A percentile compares a stretch with the other conserved stretches of the same genome.
Conservation (phyloP, 2,329 filamentous ascomycete genomes). For the Pseudocercospora fijiensis region DNA sequence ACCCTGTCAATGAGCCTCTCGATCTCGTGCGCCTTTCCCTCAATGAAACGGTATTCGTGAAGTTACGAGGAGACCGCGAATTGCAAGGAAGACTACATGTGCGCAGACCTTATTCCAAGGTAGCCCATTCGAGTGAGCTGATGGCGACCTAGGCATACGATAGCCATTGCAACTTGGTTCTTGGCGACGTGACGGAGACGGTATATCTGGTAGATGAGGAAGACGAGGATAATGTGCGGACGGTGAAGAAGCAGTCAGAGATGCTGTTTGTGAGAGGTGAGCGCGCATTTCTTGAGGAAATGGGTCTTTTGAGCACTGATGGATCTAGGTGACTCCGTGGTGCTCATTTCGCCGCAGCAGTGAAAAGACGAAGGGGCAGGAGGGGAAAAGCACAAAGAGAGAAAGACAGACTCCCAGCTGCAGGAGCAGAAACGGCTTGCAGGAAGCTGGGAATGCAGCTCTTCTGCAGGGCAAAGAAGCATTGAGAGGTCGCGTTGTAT, state of each 20-base stretch:
- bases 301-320: neutral
- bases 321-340: slow-evolving; percentile 50
- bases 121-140: slow-evolving; percentile 9
- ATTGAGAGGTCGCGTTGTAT: neutral
- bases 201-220: slow-evolving; percentile 91
- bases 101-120: slow-evolving; percentile 39
- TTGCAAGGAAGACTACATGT: slow-evolving; percentile 94
- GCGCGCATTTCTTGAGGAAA: slow-evolving; percentile 30
- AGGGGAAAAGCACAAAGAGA: neutral
- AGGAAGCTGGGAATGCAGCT: neutral
- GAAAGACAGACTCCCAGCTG: neutral
- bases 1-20: slow-evolving; percentile 77
- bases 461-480: neutral
- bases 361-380: neutral
- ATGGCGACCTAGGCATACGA: slow-evolving; percentile 75
- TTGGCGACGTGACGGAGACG: slow-evolving; percentile 96
- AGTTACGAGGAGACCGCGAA: slow-evolving; percentile 92
- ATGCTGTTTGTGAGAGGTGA: slow-evolving; percentile 97
- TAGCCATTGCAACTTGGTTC: slow-evolving; percentile 93
- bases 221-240: slow-evolving; percentile 75
- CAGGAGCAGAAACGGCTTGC: neutral
- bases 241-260: slow-evolving; percentile 93
- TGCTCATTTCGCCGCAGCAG: slow-evolving; percentile 48
- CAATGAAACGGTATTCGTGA: slow-evolving; percentile 95
- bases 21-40: slow-evolving; percentile 92